Conservation (phyloP, 345 rosid genomes). For the Boechera stricta region DNA sequence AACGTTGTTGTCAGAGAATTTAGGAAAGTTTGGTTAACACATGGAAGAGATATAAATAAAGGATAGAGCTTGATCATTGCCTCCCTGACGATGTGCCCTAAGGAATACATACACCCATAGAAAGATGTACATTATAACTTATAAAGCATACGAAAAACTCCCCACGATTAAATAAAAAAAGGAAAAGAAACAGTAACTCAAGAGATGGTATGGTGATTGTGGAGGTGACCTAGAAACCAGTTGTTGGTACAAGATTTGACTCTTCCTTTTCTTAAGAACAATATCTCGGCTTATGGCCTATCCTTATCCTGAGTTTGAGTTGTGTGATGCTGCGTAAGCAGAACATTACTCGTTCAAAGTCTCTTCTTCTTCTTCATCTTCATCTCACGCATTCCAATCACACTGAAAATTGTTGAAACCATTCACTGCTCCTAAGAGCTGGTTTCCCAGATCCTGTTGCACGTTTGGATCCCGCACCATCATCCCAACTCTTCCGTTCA, state of each 20-base stretch:
- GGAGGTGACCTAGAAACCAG: constrained; percentile 32
- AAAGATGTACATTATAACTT: constrained; percentile 42
- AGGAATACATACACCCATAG: constrained; percentile 31
- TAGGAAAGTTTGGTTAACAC: constrained; percentile 25
- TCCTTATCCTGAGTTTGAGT: constrained; percentile 18
- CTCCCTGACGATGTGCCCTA: constrained; percentile 31
- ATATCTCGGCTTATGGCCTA: constrained; percentile 29
- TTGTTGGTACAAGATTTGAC: constrained; percentile 32
- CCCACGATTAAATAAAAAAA: background rate
- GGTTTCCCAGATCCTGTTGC: constrained; percentile 86
- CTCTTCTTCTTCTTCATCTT: background rate
- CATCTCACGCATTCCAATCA: constrained; percentile 67
- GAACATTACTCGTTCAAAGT: constrained; percentile 3
- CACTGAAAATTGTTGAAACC: constrained; percentile 77
- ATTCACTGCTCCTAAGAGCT: constrained; percentile 75
- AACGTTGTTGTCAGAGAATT: constrained; percentile 18
- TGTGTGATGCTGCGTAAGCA: constrained; percentile 29
- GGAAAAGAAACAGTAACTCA: constrained; percentile 14
- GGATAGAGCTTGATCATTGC: constrained; percentile 39
- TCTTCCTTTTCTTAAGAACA: constrained; percentile 29
- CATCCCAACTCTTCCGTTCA: constrained; percentile 79
- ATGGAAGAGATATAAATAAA: constrained; percentile 32
- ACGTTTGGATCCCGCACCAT: constrained; percentile 66
- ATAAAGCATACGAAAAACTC: constrained; percentile 36
- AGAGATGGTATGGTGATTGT: constrained; percentile 22